Evolutionary conservation across 179 eudicot genomes (phyloP).

Genomic region (Beta lomatogona): DNA sequence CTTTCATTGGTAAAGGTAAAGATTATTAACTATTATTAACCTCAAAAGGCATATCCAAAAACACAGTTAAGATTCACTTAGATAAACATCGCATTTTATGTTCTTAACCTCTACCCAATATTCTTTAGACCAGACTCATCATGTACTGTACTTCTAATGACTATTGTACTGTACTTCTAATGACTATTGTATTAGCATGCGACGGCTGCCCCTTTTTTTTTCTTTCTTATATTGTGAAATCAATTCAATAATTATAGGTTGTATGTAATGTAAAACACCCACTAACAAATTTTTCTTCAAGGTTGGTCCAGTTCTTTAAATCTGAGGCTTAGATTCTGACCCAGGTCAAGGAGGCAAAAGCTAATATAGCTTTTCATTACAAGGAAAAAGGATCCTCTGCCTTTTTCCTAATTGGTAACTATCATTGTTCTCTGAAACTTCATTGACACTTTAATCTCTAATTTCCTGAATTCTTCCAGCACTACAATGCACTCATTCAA

Average conservation of each 20-base stretch:
- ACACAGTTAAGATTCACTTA: conserved; percentile 29
- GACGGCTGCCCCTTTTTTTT: conserved; percentile 7
- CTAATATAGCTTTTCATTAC: conserved; percentile 33
- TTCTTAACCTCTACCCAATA: conserved; percentile 2
- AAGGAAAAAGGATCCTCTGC: conserved; percentile 32
- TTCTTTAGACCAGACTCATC: conserved; percentile 28
- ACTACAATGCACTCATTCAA: conserved; percentile 18
- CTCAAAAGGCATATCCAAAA: conserved; percentile 19
- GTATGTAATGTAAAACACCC: conserved; percentile 15
- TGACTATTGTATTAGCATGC: conserved; percentile 26
- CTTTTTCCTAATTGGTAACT: conserved; percentile 33
- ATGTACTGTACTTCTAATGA: conserved; percentile 7
- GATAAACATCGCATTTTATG: conserved; percentile 9
- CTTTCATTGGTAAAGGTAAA: conserved; percentile 30
- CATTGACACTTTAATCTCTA: conserved; percentile 20
- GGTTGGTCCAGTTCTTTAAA: conserved; percentile 29
- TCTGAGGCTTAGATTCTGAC: conserved; percentile 17
- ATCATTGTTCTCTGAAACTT: conserved; percentile 18
- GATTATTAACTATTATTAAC: conserved; percentile 22
- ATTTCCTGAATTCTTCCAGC: conserved; percentile 18
- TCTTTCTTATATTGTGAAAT: conserved; percentile 18
- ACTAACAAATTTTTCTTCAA: conserved; percentile 16
- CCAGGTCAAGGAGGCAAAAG: conserved; percentile 32
- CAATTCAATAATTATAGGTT: conserved; percentile 27
- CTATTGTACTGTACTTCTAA: conserved; percentile 13